Conservation (phyloP, 2,329 filamentous ascomycete genomes). For the Helotiales sp. region DNA sequence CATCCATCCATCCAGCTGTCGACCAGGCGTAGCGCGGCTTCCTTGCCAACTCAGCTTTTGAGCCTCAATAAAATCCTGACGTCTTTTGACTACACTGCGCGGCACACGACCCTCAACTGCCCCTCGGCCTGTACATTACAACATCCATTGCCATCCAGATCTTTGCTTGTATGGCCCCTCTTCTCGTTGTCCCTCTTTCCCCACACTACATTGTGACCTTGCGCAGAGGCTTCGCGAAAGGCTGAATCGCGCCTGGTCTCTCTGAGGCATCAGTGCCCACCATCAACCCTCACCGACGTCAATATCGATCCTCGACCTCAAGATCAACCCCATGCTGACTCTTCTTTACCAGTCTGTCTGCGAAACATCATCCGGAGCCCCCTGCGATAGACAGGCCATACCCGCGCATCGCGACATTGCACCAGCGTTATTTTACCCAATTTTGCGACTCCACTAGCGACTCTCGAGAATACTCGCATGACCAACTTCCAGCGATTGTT, state of each 20-base stretch:
- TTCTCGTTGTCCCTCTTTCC: slow-evolving; percentile 19
- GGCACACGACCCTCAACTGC: slow-evolving; percentile 19
- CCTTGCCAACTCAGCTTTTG: slow-evolving; percentile 32
- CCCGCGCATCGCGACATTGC: slow-evolving; percentile 24
- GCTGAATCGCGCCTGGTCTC: slow-evolving; percentile 30
- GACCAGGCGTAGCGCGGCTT: slow-evolving; percentile 20
- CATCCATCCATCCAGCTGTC: slow-evolving; percentile 3
- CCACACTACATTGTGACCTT: slow-evolving; percentile 17
- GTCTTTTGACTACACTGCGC: slow-evolving; percentile 11
- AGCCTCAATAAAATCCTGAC: slow-evolving; percentile 30
- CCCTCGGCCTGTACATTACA: slow-evolving; percentile 29
- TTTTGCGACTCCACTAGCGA: slow-evolving; percentile 32
- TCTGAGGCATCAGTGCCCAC: slow-evolving; percentile 29
- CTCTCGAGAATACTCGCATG: slow-evolving; percentile 40
- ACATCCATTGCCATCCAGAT: slow-evolving; percentile 27
- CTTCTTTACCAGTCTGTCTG: slow-evolving; percentile 23
- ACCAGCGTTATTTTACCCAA: slow-evolving; percentile 28
- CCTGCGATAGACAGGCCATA: slow-evolving; percentile 27
- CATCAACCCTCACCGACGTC: slow-evolving; percentile 7
- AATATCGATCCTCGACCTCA: slow-evolving; percentile 15
- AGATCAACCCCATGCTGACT: slow-evolving; percentile 27
- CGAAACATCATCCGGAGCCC: slow-evolving; percentile 31
- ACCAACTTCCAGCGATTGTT: slow-evolving; percentile 34
- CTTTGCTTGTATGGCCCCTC: slow-evolving; percentile 28
- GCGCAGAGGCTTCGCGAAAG: slow-evolving; percentile 27